phyloP scores from a whole-genome alignment of 176 grass and related monocot species.

The Urochloa ruziziensis region DNA sequence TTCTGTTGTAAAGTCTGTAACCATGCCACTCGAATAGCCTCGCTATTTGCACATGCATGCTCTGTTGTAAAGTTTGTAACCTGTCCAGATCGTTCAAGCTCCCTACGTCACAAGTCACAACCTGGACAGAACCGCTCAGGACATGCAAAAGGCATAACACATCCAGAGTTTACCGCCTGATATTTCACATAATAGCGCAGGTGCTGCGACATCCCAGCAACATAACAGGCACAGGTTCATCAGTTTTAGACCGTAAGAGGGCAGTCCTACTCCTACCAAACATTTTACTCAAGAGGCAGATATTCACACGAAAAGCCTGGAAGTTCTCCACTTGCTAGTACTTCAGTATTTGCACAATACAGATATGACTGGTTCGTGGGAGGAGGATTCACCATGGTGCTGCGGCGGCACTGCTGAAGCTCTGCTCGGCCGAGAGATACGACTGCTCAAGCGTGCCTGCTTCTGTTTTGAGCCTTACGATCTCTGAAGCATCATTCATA shows the following conservation, averaged over 20 bases:
- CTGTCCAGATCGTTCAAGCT: too few species aligned
- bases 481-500: background rate
- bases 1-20: too few species aligned
- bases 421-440: background rate
- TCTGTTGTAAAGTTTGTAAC: too few species aligned
- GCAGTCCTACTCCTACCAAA: too few species aligned
- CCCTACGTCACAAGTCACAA: too few species aligned
- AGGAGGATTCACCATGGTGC: background rate
- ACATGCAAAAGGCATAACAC: too few species aligned
- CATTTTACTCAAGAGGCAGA: too few species aligned
- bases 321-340: background rate
- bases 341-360: background rate
- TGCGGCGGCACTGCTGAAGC: background rate
- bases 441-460: background rate
- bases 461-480: conserved; percentile 25
- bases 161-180: too few species aligned
- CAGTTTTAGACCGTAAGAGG: background rate
- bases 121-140: too few species aligned
- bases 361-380: background rate
- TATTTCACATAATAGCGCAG: background rate
- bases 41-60: too few species aligned
- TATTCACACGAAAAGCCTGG: conserved; percentile 5
- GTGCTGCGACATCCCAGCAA: background rate
- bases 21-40: too few species aligned
- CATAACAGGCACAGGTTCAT: background rate